A percentile compares a stretch with the other conserved stretches of the same genome.
These are phyloP conservation scores for Hypoxylon cercidicola DNA, from an alignment of 495 filamentous ascomycete species.

Conservation along the genomic window DNA sequence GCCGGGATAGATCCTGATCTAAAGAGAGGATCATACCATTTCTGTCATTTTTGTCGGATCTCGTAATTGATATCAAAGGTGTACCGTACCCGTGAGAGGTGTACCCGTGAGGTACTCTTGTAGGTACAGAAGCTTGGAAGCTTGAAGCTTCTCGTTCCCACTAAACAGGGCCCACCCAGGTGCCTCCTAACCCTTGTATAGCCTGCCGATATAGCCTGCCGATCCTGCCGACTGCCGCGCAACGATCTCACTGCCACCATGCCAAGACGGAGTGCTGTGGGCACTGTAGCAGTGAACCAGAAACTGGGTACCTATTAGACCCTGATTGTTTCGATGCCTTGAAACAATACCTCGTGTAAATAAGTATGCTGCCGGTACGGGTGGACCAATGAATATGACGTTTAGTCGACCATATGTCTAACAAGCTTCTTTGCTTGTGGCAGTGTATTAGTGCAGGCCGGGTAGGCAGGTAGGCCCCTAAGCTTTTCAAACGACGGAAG, in stretches of 20 bases:
- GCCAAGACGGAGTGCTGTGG: constrained; percentile 22
- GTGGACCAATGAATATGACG: constrained; percentile 8
- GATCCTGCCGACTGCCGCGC: constrained; percentile 37
- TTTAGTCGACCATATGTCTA: not conserved
- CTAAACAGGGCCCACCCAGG: not conserved
- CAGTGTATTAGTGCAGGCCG: constrained; percentile 3
- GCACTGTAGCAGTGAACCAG: constrained; percentile 26
- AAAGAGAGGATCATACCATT: constrained; percentile 22
- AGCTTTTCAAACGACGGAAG: not conserved
- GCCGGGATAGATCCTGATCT: constrained; percentile 24
- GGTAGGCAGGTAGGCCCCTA: not conserved
- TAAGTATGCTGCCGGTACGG: not conserved
- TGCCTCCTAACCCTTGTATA: constrained; percentile 14
- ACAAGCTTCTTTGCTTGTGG: not conserved
- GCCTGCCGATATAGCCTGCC: too few species aligned
- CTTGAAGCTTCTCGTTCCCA: constrained; percentile 17
- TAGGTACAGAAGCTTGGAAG: constrained; percentile 23
- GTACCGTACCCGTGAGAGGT: constrained; percentile 32
- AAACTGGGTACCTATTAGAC: constrained; percentile 17
- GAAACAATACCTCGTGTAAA: constrained; percentile 1
- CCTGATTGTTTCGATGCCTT: constrained; percentile 21
- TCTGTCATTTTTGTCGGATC: constrained; percentile 18
- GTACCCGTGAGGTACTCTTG: constrained; percentile 30
- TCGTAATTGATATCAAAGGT: constrained; percentile 17
- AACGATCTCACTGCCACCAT: constrained; percentile 38